These are phyloP conservation scores for Neofusicoccum kwambonambiense DNA, from an alignment of 2,329 filamentous ascomycete species.

Conservation along the genomic window DNA sequence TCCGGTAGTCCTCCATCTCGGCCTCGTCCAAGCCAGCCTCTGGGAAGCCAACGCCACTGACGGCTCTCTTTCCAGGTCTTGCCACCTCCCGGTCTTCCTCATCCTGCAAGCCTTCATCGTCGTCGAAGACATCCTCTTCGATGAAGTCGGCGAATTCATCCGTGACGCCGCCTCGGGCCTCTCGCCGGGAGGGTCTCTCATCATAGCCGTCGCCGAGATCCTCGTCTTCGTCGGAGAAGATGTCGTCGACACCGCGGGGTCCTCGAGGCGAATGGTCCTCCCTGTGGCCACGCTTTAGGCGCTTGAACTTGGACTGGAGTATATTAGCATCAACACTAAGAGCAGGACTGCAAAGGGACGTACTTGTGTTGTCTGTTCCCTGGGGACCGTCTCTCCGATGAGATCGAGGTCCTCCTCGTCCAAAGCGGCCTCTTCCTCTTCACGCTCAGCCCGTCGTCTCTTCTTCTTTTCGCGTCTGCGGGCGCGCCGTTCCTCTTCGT, in stretches of 20 bases:
- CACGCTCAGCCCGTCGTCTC: constrained; percentile 72
- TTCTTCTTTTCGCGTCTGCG: constrained; percentile 68
- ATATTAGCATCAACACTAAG: constrained; percentile 2
- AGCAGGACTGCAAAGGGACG: background rate
- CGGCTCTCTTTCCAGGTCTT: constrained; percentile 69
- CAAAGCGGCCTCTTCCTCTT: constrained; percentile 77
- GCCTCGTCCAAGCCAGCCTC: constrained; percentile 86
- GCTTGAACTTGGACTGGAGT: constrained; percentile 83
- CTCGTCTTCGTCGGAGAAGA: constrained; percentile 94
- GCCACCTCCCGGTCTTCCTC: constrained; percentile 84
- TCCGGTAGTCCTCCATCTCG: constrained; percentile 91
- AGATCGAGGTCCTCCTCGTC: constrained; percentile 96
- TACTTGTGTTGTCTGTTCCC: constrained; percentile 9
- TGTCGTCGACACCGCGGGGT: constrained; percentile 78
- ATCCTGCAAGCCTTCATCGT: constrained; percentile 74
- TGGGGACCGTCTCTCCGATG: constrained; percentile 15
- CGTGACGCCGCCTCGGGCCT: constrained; percentile 26
- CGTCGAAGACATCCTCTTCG: constrained; percentile 70
- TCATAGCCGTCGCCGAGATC: constrained; percentile 56
- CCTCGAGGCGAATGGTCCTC: constrained; percentile 63
- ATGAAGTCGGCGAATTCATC: constrained; percentile 72
- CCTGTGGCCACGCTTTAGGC: constrained; percentile 86
- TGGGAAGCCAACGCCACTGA: constrained; percentile 68
- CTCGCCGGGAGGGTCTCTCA: constrained; percentile 26
- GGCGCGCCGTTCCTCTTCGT: constrained; percentile 61